Percentiles rank a stretch among this genome's conserved stretches.
Conservation (phyloP, 768 basidiomycete genomes). For the Pleurotus djamor region DNA sequence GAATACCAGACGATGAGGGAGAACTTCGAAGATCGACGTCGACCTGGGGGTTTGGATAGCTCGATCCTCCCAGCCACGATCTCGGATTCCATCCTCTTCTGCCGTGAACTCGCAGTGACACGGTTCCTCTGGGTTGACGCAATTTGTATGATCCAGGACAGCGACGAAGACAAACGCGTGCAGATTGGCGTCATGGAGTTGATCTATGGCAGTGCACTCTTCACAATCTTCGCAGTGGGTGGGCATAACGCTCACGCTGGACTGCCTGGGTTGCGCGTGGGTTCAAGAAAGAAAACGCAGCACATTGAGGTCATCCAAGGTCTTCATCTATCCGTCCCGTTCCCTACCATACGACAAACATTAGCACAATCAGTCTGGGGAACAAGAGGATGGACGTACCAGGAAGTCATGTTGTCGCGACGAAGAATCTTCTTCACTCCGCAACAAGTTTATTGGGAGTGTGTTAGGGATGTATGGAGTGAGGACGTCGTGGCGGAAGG, state of each 20-base stretch:
- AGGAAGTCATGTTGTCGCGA: constrained; percentile 1
- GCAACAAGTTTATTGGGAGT: constrained; percentile 1
- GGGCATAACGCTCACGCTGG: background rate
- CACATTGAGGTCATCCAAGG: background rate
- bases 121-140: constrained; percentile 1
- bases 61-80: background rate
- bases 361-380: background rate
- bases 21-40: background rate
- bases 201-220: background rate
- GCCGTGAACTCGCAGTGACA: background rate
- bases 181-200: background rate
- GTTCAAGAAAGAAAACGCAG: background rate
- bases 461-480: background rate
- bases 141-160: background rate
- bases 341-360: background rate
- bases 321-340: background rate
- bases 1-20: background rate
- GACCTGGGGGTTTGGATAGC: background rate
- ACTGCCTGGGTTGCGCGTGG: background rate
- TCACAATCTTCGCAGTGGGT: background rate
- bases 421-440: background rate
- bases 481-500: background rate
- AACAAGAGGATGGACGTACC: constrained; percentile 1
- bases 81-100: background rate
- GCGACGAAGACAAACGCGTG: background rate